These are phyloP conservation scores for Corinectria fuckeliana DNA, from an alignment of 2,329 filamentous ascomycete genomes.

Conservation along the genomic window DNA sequence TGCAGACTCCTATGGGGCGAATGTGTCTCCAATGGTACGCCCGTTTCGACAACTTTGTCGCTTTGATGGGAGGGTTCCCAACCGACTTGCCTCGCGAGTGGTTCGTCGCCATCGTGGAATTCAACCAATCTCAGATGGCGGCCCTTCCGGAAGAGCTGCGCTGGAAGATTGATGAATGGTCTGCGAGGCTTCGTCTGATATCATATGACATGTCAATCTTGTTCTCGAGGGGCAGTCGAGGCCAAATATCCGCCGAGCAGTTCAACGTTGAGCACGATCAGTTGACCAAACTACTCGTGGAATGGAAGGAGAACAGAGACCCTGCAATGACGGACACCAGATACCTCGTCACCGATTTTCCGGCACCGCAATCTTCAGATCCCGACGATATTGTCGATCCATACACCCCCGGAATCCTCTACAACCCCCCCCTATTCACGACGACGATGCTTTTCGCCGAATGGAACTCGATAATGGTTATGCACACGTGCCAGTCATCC, in stretches of 20 bases:
- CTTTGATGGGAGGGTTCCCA: slow-evolving; percentile 80
- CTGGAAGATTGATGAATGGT: slow-evolving; percentile 71
- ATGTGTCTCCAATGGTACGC: slow-evolving; percentile 88
- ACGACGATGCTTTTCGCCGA: slow-evolving; percentile 79
- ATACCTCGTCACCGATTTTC: slow-evolving; percentile 69
- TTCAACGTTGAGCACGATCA: slow-evolving; percentile 68
- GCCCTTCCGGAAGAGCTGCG: slow-evolving; percentile 67
- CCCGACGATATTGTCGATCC: slow-evolving; percentile 76
- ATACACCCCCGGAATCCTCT: slow-evolving; percentile 72
- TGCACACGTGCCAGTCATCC: slow-evolving; percentile 79
- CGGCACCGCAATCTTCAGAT: slow-evolving; percentile 56
- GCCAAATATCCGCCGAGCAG: slow-evolving; percentile 67
- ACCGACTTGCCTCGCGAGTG: slow-evolving; percentile 78
- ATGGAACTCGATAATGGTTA: slow-evolving; percentile 78
- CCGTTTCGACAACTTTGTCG: slow-evolving; percentile 85
- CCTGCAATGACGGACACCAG: slow-evolving; percentile 65
- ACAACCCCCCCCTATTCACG: slow-evolving; percentile 72
- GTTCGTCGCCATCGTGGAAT: slow-evolving; percentile 71
- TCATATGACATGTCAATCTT: slow-evolving; percentile 82
- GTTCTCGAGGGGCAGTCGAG: slow-evolving; percentile 71
- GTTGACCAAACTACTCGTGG: slow-evolving; percentile 54
- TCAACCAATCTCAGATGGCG: slow-evolving; percentile 64
- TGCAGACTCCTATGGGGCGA: slow-evolving; percentile 72
- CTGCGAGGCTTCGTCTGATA: slow-evolving; percentile 72
- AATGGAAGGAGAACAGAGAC: slow-evolving; percentile 65